Percentiles rank a stretch among this genome's conserved stretches.
These are phyloP conservation scores for Ophiosphaerella narmari DNA, from an alignment of 2,329 filamentous ascomycete genomes.

Conservation along the genomic window DNA sequence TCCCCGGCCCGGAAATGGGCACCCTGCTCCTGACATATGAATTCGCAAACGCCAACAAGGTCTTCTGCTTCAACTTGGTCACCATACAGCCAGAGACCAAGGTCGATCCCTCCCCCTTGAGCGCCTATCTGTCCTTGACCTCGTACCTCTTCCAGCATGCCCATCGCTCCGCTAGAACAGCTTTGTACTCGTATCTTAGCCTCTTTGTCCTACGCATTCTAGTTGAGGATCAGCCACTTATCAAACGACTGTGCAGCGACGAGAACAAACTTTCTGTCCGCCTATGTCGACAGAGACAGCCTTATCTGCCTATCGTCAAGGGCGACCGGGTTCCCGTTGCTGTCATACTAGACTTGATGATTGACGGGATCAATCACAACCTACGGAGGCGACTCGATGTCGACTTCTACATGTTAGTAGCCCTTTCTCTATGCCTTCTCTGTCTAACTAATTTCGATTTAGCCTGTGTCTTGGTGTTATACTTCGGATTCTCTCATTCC, in stretches of 20 bases:
- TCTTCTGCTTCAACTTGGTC: conserved; percentile 87
- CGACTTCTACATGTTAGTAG: conserved; percentile 70
- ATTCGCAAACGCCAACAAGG: conserved; percentile 90
- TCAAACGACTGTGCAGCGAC: conserved; percentile 82
- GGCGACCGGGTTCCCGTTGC: conserved; percentile 75
- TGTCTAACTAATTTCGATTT: conserved; percentile 30
- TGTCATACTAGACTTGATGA: conserved; percentile 80
- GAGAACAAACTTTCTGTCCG: conserved; percentile 76
- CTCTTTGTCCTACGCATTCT: conserved; percentile 84
- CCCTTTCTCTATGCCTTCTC: neutral
- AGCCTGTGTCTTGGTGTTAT: conserved; percentile 78
- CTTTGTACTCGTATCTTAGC: conserved; percentile 82
- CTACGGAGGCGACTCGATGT: conserved; percentile 83
- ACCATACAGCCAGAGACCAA: conserved; percentile 64
- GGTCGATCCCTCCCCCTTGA: conserved; percentile 73
- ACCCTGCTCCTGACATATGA: conserved; percentile 87
- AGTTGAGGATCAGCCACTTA: conserved; percentile 80
- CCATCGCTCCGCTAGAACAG: conserved; percentile 76
- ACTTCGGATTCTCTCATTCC: conserved; percentile 79
- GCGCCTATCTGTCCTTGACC: conserved; percentile 81
- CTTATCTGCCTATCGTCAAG: conserved; percentile 76
- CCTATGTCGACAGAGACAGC: conserved; percentile 85
- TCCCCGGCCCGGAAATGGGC: conserved; percentile 79
- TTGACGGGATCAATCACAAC: conserved; percentile 94
- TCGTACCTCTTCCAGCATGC: conserved; percentile 95